A percentile compares a stretch with the other conserved stretches of the same genome.
Conservation (phyloP, 805 yeast genomes). For the Saccharomycopsis fibuligera region DNA sequence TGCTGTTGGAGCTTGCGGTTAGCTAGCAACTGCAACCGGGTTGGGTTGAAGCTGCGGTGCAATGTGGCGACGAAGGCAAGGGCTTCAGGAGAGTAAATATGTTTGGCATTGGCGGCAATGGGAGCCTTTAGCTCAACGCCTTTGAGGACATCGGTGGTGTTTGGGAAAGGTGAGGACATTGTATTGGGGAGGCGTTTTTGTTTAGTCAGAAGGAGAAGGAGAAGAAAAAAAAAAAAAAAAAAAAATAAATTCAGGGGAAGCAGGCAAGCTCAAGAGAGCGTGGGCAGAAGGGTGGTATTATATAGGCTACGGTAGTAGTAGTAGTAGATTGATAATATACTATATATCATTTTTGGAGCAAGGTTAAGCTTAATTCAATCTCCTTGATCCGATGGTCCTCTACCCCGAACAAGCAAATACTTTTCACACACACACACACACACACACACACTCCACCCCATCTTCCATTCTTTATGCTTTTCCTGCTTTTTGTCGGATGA, state of each 20-base stretch:
- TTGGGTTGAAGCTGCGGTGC: constrained; percentile 55
- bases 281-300: not conserved
- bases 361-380: no score
- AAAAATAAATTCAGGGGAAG: not conserved
- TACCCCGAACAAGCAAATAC: no score
- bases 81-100: constrained; percentile 56
- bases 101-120: constrained; percentile 37
- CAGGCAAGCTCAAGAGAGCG: not conserved
- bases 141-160: constrained; percentile 32
- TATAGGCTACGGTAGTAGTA: not conserved
- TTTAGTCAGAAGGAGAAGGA: no score
- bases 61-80: constrained; percentile 59
- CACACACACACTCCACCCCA: no score
- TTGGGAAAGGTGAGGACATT: constrained; percentile 36
- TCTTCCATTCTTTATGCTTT: no score
- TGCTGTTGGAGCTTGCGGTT: constrained; percentile 50
- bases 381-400: no score
- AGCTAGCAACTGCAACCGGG: constrained; percentile 48
- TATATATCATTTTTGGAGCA: no score
- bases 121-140: constrained; percentile 55
- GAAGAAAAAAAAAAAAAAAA: no score
- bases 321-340: no score
- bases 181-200: not conserved
- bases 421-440: no score
- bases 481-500: no score